Evolutionary conservation across 208 protist genomes (phyloP).

Genomic region (Trypanosoma scelopori): DNA sequence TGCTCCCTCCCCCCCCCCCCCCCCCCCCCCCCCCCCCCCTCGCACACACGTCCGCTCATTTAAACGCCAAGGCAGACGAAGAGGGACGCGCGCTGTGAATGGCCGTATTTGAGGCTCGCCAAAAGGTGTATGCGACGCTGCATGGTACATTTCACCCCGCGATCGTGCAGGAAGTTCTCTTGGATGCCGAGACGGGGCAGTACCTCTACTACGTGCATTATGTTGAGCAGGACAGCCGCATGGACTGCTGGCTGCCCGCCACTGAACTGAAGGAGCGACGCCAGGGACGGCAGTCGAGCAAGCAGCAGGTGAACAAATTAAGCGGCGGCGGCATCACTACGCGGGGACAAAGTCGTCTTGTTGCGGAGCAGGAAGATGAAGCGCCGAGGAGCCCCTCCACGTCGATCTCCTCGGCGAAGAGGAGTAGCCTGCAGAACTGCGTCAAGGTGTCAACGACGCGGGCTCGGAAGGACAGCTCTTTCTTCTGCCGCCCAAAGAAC

Average conservation of each 20-base stretch:
- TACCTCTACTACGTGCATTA: constrained; percentile 88
- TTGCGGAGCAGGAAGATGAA: constrained; percentile 28
- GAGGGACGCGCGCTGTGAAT: background rate
- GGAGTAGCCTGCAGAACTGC: constrained; percentile 40
- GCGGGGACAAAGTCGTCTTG: constrained; percentile 57
- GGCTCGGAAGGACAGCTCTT: constrained; percentile 80
- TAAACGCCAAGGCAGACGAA: constrained; percentile 1
- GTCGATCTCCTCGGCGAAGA: constrained; percentile 42
- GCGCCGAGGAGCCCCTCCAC: constrained; percentile 1
- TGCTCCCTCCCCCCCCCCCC: too few species aligned
- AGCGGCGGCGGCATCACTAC: constrained; percentile 56
- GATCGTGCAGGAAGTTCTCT: constrained; percentile 69
- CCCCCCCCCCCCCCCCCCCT: background rate
- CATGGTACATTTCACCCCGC: constrained; percentile 77
- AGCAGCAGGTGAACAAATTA: constrained; percentile 30
- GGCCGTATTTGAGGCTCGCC: constrained; percentile 63
- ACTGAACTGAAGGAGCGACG: constrained; percentile 67
- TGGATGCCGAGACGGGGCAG: constrained; percentile 45
- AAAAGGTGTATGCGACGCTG: constrained; percentile 84
- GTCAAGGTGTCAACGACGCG: constrained; percentile 72
- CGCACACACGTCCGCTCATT: too few species aligned
- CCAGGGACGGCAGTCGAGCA: constrained; percentile 47
- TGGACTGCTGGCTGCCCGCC: constrained; percentile 86
- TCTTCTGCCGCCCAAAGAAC: constrained; percentile 95
- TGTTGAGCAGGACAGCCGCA: constrained; percentile 84